phyloP scores from a whole-genome alignment of 805 yeast species.

The Wickerhamiella parazyma region DNA sequence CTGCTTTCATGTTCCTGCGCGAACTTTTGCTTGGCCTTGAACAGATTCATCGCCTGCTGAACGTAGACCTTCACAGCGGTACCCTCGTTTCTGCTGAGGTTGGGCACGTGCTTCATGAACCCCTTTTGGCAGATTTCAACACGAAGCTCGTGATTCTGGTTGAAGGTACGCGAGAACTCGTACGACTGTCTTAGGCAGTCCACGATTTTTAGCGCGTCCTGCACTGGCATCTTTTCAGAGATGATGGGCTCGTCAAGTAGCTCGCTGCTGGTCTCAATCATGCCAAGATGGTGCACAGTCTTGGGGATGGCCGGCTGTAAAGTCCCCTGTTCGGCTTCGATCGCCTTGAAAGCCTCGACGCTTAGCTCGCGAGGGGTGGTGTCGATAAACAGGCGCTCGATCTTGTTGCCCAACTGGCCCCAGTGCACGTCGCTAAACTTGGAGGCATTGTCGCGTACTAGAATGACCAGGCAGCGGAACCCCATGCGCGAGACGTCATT shows the following conservation, averaged over 20 bases:
- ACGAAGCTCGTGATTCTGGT: constrained; percentile 75
- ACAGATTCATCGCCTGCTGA: constrained; percentile 64
- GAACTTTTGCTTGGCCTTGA: constrained; percentile 41
- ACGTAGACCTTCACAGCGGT: constrained; percentile 79
- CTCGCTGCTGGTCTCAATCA: constrained; percentile 78
- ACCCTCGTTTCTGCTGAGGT: constrained; percentile 80
- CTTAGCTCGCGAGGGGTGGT: constrained; percentile 83
- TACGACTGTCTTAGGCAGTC: constrained; percentile 53
- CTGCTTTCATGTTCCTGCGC: constrained; percentile 38
- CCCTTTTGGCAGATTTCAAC: constrained; percentile 87
- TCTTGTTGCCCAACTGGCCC: constrained; percentile 51
- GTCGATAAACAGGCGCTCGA: constrained; percentile 55
- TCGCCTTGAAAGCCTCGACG: constrained; percentile 14
- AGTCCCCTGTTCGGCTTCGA: constrained; percentile 13
- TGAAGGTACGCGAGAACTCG: constrained; percentile 73
- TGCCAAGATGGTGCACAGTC: constrained; percentile 76
- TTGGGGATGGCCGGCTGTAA: constrained; percentile 71
- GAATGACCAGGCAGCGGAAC: constrained; percentile 68
- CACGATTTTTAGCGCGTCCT: constrained; percentile 46
- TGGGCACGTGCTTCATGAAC: constrained; percentile 83
- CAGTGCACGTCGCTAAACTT: constrained; percentile 60
- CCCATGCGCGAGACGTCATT: constrained; percentile 96
- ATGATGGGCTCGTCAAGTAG: constrained; percentile 50
- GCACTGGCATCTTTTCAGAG: constrained; percentile 54
- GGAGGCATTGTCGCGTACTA: constrained; percentile 59